Evolutionary conservation across 805 yeast species (phyloP).

Genomic region (Candida adriatica): DNA sequence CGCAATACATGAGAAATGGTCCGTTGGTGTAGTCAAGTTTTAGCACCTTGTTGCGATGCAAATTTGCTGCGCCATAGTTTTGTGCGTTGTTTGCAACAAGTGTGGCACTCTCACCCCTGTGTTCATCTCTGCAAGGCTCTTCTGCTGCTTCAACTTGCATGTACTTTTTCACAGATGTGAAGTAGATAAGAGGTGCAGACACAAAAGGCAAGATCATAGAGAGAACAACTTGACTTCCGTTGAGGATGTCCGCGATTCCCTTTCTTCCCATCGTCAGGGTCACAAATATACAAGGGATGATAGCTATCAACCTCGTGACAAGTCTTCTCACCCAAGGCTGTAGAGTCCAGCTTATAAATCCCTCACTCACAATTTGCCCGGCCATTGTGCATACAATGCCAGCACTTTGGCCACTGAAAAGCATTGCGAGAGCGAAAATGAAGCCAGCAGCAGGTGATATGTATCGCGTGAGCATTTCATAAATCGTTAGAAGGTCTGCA

Average conservation of each 20-base stretch:
- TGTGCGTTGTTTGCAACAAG: constrained; percentile 19
- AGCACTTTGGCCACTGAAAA: constrained; percentile 91
- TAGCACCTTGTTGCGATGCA: constrained; percentile 14
- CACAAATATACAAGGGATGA: constrained; percentile 76
- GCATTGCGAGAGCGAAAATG: constrained; percentile 80
- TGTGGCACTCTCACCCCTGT: constrained; percentile 5
- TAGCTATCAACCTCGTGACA: constrained; percentile 76
- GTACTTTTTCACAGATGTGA: constrained; percentile 61
- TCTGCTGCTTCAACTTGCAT: constrained; percentile 51
- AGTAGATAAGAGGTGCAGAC: constrained; percentile 79
- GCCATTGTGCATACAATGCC: constrained; percentile 92
- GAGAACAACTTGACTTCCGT: constrained; percentile 77
- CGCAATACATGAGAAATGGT: constrained; percentile 41
- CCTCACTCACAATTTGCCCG: constrained; percentile 91
- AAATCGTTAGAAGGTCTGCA: constrained; percentile 80
- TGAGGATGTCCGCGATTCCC: constrained; percentile 69
- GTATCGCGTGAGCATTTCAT: constrained; percentile 59
- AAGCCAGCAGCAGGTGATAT: constrained; percentile 83
- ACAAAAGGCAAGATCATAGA: constrained; percentile 79
- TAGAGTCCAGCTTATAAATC: constrained; percentile 73
- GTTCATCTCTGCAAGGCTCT: constrained; percentile 7
- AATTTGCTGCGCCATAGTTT: constrained; percentile 16
- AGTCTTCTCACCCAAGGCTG: constrained; percentile 79
- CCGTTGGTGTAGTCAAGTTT: constrained; percentile 63
- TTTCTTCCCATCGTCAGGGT: constrained; percentile 70